A percentile compares a stretch with the other conserved stretches of the same genome.
phyloP scores from a whole-genome alignment of 2,329 filamentous ascomycete genomes.

The Sclerotinia borealis region DNA sequence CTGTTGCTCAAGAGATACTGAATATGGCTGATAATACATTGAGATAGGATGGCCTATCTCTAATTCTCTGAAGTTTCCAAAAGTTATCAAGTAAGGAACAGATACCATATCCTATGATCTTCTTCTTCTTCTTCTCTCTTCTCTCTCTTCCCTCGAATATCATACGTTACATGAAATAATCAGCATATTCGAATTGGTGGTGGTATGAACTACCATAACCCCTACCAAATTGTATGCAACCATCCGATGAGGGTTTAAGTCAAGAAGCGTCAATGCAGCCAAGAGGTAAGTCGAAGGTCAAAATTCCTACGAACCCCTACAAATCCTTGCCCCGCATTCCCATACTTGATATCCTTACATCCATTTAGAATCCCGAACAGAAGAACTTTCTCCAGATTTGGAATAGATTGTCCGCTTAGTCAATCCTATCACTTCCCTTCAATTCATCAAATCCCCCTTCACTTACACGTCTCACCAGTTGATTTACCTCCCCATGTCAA shows the following conservation, averaged over 20 bases:
- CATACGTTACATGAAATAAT: constrained; percentile 24
- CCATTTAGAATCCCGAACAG: not conserved
- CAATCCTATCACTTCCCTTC: not conserved
- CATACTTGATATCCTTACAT: not conserved
- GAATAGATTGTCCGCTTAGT: not conserved
- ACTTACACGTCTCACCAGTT: not conserved
- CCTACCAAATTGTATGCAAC: constrained; percentile 16
- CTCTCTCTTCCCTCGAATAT: not conserved
- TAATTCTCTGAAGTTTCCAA: no score
- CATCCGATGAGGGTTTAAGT: constrained; percentile 16
- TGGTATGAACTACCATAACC: not conserved
- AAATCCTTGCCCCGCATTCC: not conserved
- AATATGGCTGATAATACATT: not conserved
- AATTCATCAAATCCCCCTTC: not conserved
- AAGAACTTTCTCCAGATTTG: not conserved
- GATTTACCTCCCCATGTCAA: not conserved
- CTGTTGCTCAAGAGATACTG: not conserved
- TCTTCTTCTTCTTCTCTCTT: not conserved
- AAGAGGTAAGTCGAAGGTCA: not conserved
- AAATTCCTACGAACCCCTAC: no score
- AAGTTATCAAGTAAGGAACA: no score
- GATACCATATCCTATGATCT: no score
- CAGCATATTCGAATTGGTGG: constrained; percentile 12
- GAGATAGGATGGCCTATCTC: not conserved
- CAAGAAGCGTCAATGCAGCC: not conserved